Evolutionary conservation across 345 rosid species (phyloP).

Genomic region (Salix caprea): DNA sequence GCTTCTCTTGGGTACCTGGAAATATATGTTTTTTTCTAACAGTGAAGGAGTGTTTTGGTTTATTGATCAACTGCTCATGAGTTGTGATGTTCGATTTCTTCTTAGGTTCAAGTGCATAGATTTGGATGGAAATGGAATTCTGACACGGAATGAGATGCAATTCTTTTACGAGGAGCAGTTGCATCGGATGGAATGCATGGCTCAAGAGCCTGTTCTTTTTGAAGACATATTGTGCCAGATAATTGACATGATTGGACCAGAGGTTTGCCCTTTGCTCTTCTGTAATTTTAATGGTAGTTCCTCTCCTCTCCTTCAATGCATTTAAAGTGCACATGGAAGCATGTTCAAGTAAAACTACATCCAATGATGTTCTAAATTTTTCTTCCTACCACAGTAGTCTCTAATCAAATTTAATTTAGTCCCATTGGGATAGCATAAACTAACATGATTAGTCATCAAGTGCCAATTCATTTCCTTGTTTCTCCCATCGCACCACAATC

Average conservation of each 20-base stretch:
- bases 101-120: constrained; percentile 92
- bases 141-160: constrained; percentile 82
- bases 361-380: background rate
- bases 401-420: background rate
- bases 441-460: background rate
- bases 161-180: constrained; percentile 94
- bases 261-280: constrained; percentile 40
- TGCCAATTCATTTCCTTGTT: background rate
- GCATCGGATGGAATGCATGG: constrained; percentile 99
- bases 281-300: background rate
- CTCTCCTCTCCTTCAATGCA: background rate
- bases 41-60: background rate
- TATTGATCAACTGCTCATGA: background rate
- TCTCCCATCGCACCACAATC: background rate
- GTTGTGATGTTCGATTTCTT: constrained; percentile 18
- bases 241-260: constrained; percentile 92
- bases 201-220: constrained; percentile 90
- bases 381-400: background rate
- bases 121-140: constrained; percentile 86
- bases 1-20: background rate
- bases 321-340: background rate
- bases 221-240: constrained; percentile 95
- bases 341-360: background rate
- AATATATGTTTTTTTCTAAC: background rate
- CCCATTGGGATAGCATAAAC: background rate